Evolutionary conservation across 352 stramenopile species (phyloP).

Genomic region (Phytophthora uliginosa): DNA sequence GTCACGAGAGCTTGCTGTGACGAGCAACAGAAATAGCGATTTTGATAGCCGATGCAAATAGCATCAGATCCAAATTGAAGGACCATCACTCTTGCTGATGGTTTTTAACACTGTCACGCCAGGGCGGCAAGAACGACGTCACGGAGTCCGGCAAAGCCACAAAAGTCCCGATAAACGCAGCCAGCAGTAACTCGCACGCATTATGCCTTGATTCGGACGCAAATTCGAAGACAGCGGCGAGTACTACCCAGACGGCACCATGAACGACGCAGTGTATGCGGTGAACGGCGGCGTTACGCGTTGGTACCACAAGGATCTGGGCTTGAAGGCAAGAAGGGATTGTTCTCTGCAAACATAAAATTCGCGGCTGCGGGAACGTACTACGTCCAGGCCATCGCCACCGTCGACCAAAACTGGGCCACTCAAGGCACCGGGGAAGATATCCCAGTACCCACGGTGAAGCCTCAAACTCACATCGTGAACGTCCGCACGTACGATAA

Average conservation of each 20-base stretch:
- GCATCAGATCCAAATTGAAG: neutral
- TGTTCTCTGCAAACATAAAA: constrained; percentile 50
- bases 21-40: neutral
- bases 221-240: constrained; percentile 62
- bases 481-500: constrained; percentile 73
- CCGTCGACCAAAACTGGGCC: constrained; percentile 74
- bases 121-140: constrained; percentile 91
- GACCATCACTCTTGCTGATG: neutral
- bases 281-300: constrained; percentile 83
- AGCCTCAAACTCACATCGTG: constrained; percentile 77
- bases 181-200: constrained; percentile 56
- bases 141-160: constrained; percentile 48
- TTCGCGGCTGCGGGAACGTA: constrained; percentile 58
- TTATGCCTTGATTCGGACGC: constrained; percentile 77
- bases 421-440: constrained; percentile 50
- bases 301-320: constrained; percentile 70
- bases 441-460: constrained; percentile 50
- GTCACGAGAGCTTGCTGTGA: neutral
- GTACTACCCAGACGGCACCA: constrained; percentile 78
- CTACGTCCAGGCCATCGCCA: constrained; percentile 67
- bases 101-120: constrained; percentile 38
- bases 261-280: constrained; percentile 97
- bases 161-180: constrained; percentile 64
- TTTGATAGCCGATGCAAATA: no score
- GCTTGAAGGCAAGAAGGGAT: constrained; percentile 61